Evolutionary conservation across 305 asterid genomes (phyloP), one percentile per base, ranked within the genome.

Genomic region (Andrographis paniculata): DNA sequence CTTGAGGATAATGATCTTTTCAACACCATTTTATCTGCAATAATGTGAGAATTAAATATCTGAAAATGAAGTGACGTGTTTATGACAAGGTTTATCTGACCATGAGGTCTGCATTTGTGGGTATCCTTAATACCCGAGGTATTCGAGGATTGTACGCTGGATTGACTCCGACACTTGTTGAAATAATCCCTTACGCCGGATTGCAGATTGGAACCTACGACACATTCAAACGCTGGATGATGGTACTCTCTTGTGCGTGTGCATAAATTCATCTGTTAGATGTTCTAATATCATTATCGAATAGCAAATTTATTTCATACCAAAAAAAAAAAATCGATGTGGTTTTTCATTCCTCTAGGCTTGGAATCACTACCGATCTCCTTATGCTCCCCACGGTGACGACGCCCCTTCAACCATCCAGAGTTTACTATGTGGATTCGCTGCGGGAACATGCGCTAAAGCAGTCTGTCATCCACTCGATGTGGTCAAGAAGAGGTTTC

Each of bases 381-480:
- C 68, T 22, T 28, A 72, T 52, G 43, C 63, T 17, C 50, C 35
- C 50, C 56, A 59, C 50, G 38, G 36, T 9, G 76, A 63, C 22
- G 76, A 69, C 13, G 23, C 72, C 39, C 49, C 70, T 56, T 79
- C 98, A 40, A 82, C 93, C 75, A 63, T 85, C 71, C 94, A 85
- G 78, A 86, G 85, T 64, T 82, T 78, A 36, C 20, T 70, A n/a
- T 82, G 93, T 15, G 98, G 98, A 24, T 68, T 85, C 55, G 98
- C 82, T 56, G 87, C 95, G 48, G 95, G 98, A 53, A 65, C 82
- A 7, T 72, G 79, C 52, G 95, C 95, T 18, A 89, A 89, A 65
- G 87, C 79, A 27, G 93, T 73, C 18, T 89, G 98, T 47, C 98
- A 89, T 70, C 98, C 98, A 17, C 93, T 89, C 18, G 98, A 89